These are phyloP conservation scores for Knoxdaviesia capensis DNA, from an alignment of 2,329 filamentous ascomycete genomes.

Conservation along the genomic window DNA sequence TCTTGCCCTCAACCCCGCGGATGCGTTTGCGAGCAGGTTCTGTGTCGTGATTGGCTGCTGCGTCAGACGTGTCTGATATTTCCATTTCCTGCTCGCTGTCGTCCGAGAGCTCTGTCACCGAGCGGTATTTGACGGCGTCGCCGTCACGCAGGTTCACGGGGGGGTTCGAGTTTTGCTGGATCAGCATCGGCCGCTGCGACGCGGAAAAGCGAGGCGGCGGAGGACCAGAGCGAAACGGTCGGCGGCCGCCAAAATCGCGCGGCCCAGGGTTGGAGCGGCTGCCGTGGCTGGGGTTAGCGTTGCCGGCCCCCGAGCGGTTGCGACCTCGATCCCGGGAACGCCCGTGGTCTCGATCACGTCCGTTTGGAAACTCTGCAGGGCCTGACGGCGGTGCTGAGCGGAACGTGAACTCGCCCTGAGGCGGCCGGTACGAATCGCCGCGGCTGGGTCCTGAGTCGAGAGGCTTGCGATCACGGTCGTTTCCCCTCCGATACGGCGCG, in stretches of 20 bases:
- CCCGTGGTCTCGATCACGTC: too few relatives aligned
- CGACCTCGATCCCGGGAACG: conserved; percentile 4
- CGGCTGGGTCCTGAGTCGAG: background rate
- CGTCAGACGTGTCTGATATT: conserved; percentile 22
- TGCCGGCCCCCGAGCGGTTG: conserved; percentile 5
- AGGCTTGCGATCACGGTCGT: conserved; percentile 1
- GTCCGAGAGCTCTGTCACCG: conserved; percentile 38
- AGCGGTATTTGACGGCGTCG: conserved; percentile 28
- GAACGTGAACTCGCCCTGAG: conserved; percentile 34
- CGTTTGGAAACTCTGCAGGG: background rate
- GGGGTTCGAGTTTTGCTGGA: conserved; percentile 18
- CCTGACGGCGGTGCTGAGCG: conserved; percentile 30
- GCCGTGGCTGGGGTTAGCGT: conserved; percentile 3
- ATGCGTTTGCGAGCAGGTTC: conserved; percentile 23
- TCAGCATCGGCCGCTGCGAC: conserved; percentile 29
- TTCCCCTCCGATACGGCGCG: background rate
- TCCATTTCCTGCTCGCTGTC: conserved; percentile 46
- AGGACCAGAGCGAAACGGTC: conserved; percentile 8
- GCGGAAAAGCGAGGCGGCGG: conserved; percentile 16
- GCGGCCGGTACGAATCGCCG: conserved; percentile 9
- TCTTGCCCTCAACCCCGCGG: conserved; percentile 12
- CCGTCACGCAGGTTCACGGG: conserved; percentile 26
- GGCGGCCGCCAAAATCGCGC: conserved; percentile 10
- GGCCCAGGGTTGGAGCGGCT: conserved; percentile 6
- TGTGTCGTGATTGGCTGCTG: conserved; percentile 7